Percentiles rank a stretch among this genome's conserved stretches.
Evolutionary conservation across 208 protist species (phyloP).

Genomic region (Porcisia deanei): DNA sequence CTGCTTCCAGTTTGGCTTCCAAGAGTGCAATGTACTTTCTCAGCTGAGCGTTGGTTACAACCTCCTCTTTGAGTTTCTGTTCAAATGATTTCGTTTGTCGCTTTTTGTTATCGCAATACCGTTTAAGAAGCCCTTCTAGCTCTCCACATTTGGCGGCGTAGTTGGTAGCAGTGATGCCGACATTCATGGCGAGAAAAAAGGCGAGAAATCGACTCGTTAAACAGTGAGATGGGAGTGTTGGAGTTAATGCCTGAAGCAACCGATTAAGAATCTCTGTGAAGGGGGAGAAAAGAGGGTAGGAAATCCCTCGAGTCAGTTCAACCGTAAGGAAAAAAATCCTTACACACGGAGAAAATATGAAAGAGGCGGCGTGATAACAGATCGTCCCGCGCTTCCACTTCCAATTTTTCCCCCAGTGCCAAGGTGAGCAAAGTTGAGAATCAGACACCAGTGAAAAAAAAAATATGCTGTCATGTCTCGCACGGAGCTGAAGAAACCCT

Average conservation of each 20-base stretch:
- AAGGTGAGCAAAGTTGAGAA: neutral
- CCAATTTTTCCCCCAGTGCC: neutral
- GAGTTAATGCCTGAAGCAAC: neutral
- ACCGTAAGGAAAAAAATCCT: neutral
- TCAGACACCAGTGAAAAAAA: neutral
- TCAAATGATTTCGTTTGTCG: conserved; percentile 8
- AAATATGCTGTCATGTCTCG: neutral
- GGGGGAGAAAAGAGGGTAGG: conserved; percentile 13
- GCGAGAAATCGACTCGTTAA: neutral
- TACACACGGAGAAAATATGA: neutral
- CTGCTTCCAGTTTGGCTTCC: conserved; percentile 7
- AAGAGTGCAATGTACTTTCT: conserved; percentile 24
- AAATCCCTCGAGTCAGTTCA: neutral
- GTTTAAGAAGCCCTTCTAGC: conserved; percentile 23
- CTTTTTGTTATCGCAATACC: conserved; percentile 16
- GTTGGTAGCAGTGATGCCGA: neutral
- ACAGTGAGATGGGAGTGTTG: neutral
- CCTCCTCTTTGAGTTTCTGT: conserved; percentile 15
- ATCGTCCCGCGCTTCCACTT: neutral
- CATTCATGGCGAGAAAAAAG: neutral
- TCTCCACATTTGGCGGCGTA: conserved; percentile 14
- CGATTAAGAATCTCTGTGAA: neutral
- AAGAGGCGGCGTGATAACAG: neutral
- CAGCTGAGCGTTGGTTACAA: conserved; percentile 17
- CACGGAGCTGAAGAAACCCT: neutral